Evolutionary conservation across 2,329 filamentous ascomycete genomes (phyloP).

Genomic region (Rutstroemia sp.): DNA sequence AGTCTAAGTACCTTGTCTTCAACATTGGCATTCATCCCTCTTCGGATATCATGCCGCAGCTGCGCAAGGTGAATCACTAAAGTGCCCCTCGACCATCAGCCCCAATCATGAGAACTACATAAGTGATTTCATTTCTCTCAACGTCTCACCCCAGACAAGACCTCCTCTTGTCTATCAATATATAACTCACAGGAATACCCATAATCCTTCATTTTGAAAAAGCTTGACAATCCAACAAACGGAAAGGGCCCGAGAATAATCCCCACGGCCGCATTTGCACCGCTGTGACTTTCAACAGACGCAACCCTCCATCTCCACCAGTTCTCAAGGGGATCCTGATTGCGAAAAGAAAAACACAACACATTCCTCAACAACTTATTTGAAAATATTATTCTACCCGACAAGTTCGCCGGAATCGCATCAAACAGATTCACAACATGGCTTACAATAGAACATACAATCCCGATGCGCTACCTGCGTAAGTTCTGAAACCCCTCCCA

Average conservation of each 20-base stretch:
- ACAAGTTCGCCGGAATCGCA: neutral
- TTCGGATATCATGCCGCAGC: neutral
- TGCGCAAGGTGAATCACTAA: neutral
- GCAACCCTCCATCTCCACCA: neutral
- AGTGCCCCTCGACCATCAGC: neutral
- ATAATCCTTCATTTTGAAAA: neutral
- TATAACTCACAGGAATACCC: neutral
- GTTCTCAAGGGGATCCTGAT: neutral
- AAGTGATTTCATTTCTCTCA: neutral
- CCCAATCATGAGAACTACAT: neutral
- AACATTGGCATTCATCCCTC: conserved; percentile 1
- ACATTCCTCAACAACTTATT: neutral
- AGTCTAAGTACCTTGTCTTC: neutral
- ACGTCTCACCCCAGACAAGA: neutral
- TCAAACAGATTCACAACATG: conserved; percentile 46
- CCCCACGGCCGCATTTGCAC: neutral
- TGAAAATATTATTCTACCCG: conserved; percentile 2
- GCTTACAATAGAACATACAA: conserved; percentile 93
- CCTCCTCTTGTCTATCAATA: neutral
- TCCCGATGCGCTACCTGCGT: conserved; percentile 90
- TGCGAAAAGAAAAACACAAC: neutral
- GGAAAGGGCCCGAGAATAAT: neutral
- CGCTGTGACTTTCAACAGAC: neutral
- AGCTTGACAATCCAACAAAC: neutral
- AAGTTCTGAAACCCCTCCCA: conserved; percentile 33